A percentile compares a stretch with the other conserved stretches of the same genome.
phyloP scores from a whole-genome alignment of 2,329 filamentous ascomycete species.

The Alternaria viburni region DNA sequence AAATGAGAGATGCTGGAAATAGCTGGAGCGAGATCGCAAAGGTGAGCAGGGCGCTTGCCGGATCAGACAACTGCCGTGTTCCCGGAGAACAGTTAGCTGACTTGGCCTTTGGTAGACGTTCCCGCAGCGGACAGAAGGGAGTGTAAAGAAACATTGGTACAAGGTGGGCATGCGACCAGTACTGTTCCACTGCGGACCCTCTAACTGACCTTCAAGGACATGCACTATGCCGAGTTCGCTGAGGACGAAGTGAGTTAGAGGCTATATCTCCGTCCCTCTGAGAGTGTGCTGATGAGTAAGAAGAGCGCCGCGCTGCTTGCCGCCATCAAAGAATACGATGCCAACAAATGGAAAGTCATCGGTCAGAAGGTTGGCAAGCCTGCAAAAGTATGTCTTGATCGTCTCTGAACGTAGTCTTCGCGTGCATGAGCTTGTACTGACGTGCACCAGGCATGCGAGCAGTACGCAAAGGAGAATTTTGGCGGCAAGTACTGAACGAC shows the following conservation, averaged over 20 bases:
- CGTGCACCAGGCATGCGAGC: constrained; percentile 72
- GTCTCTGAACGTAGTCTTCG: constrained; percentile 8
- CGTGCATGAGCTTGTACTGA: constrained; percentile 18
- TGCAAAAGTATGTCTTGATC: constrained; percentile 72
- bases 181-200: constrained; percentile 17
- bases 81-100: constrained; percentile 22
- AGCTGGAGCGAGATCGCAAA: constrained; percentile 99
- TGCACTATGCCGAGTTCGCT: constrained; percentile 99
- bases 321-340: constrained; percentile 98
- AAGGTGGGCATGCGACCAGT: constrained; percentile 66
- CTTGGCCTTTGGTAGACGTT: constrained; percentile 69
- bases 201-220: constrained; percentile 68
- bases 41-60: constrained; percentile 56
- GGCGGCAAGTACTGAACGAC: constrained; percentile 57
- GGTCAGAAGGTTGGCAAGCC: constrained; percentile 97
- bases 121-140: constrained; percentile 90
- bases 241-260: constrained; percentile 80
- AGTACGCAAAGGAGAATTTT: constrained; percentile 97
- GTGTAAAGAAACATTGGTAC: constrained; percentile 99
- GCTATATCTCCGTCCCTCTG: constrained; percentile 3
- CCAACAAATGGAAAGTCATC: constrained; percentile 98
- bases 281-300: constrained; percentile 36
- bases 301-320: constrained; percentile 81
- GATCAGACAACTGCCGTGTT: background rate
- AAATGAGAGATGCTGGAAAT: constrained; percentile 89